A percentile compares a stretch with the other conserved stretches of the same genome.
These are phyloP conservation scores for Boletus huronensis DNA, from an alignment of 768 basidiomycete genomes.

Conservation along the genomic window DNA sequence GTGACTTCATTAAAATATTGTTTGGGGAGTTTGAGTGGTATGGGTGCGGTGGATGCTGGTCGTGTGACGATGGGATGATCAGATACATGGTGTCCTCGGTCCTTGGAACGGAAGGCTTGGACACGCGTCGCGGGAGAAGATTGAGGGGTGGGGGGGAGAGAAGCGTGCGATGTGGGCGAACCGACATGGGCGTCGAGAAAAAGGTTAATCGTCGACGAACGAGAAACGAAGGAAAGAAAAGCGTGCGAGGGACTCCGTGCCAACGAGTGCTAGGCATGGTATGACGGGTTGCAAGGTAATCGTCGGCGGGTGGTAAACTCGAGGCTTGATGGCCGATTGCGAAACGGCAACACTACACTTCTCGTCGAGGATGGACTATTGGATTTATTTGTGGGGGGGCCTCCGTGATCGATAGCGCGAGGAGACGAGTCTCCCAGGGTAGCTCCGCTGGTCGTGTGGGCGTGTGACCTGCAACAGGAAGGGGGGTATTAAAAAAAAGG, in stretches of 20 bases:
- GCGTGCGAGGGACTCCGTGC: not conserved
- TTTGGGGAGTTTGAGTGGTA: not conserved
- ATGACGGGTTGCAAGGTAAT: not conserved
- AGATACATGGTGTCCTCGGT: not conserved
- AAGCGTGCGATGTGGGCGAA: not conserved
- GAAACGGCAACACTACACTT: too few relatives aligned
- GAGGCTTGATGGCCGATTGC: too few relatives aligned
- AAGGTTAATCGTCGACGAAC: not conserved
- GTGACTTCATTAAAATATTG: not conserved
- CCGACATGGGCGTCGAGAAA: not conserved
- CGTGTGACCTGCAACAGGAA: not conserved
- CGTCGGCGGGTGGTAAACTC: too few relatives aligned
- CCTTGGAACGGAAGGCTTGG: not conserved
- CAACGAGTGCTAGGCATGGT: not conserved
- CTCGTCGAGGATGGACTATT: too few relatives aligned
- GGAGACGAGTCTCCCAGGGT: too few relatives aligned
- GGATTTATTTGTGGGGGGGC: too few relatives aligned
- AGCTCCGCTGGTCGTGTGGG: not conserved
- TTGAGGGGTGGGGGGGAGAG: too few relatives aligned
- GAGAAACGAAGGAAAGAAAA: too few relatives aligned
- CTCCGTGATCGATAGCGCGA: not conserved
- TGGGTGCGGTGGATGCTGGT: not conserved
- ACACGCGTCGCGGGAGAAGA: not conserved
- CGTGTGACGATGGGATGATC: not conserved
- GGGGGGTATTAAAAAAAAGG: too few relatives aligned